phyloP scores from a whole-genome alignment of 257 asterid genomes.

The Asclepias syriaca region DNA sequence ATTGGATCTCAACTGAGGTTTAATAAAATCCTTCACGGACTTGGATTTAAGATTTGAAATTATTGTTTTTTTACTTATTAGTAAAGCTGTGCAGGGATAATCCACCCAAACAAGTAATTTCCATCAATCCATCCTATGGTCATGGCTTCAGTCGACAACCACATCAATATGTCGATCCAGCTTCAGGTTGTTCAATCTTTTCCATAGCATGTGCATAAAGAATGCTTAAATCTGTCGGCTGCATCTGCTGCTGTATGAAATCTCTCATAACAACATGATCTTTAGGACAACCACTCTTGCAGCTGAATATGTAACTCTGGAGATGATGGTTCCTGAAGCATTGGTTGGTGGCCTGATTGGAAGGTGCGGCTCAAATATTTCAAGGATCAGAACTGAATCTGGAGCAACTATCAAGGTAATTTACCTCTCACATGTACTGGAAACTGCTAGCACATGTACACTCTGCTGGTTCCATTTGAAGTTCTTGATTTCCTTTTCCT shows the following conservation, averaged over 20 bases:
- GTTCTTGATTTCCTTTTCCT: neutral
- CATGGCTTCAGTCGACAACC: constrained; percentile 47
- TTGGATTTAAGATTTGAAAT: neutral
- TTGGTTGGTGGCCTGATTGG: constrained; percentile 97
- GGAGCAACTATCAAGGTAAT: constrained; percentile 87
- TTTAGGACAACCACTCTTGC: constrained; percentile 49
- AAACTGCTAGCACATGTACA: neutral
- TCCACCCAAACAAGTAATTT: constrained; percentile 88
- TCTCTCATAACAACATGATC: constrained; percentile 37
- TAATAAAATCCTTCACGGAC: neutral
- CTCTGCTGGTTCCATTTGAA: neutral
- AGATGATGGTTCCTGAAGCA: constrained; percentile 80
- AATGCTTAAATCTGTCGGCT: constrained; percentile 23
- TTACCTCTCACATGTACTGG: neutral
- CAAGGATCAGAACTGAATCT: constrained; percentile 87
- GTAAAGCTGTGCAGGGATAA: constrained; percentile 52
- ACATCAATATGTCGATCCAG: constrained; percentile 59
- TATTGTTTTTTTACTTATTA: neutral
- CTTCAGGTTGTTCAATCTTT: constrained; percentile 54
- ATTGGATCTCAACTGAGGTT: constrained; percentile 87
- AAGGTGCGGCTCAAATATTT: constrained; percentile 90
- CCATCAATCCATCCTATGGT: constrained; percentile 61
- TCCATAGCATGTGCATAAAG: constrained; percentile 14
- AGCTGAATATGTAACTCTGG: constrained; percentile 77
- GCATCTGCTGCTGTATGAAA: constrained; percentile 25